Evolutionary conservation across 2,329 filamentous ascomycete genomes (phyloP), one percentile per base, ranked within the genome.

Genomic region (Colletotrichum sansevieriae): DNA sequence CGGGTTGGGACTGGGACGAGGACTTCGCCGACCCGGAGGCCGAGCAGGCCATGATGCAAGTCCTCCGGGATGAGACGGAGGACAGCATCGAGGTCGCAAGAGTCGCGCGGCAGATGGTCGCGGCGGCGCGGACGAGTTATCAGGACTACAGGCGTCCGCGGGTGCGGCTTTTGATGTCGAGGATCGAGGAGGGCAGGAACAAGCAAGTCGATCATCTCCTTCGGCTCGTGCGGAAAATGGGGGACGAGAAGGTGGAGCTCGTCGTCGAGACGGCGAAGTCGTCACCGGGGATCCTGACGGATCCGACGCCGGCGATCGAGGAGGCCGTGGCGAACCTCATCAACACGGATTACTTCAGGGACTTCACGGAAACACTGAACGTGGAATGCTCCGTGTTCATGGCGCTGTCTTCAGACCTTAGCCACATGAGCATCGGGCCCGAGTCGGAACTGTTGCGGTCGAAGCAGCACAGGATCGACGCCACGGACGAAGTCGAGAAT

Each of bases 371-470:
- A 0, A 80, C 77, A 4, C 65, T 83, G 20, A 83, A 82, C 66
- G 73, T 83, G 60, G 81, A 83, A 49, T 80, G 82, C 63, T 81
- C 80, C 6, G 76, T 82, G 46, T 77, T 83, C 13, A 77, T 82
- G 46, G 78, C 80, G 47, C 74, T 83, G 33, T 76, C 80, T 39
- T 82, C 80, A 1, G 81, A 83, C 58, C 74, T 82, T 12, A 82
- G 80, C 1, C 80, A 83, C 44, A 65, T 73, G 9, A 62, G 70
- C 3, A 77, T 81, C 6, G 70, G 76, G 18, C 75, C 77, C 1
- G 68, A 54, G 2, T 61, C 59, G 12, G 56, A 47, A 11, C 54
- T 71, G 0, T 73, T 78, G 62, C 73, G 75, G 3, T 81, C 78
- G 76, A 78, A 81, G 51, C 71, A 71, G 68, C 68, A 71, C 1